A percentile compares a stretch with the other conserved stretches of the same genome.
Evolutionary conservation across 179 eudicot species (phyloP).

Genomic region (Sideroxylon spinosum): DNA sequence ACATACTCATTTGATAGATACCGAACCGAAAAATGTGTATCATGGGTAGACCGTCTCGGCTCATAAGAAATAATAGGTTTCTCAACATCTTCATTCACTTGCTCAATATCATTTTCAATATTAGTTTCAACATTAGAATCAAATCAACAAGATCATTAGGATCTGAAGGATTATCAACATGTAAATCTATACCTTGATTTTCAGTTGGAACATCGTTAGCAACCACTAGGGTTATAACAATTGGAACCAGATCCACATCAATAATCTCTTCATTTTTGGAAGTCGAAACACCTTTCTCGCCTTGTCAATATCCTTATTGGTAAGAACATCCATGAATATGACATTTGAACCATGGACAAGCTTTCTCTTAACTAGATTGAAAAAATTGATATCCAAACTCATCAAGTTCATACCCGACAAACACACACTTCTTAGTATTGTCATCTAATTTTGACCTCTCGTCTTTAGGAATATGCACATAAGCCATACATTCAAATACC

Average conservation of each 20-base stretch:
- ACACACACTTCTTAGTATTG: not conserved
- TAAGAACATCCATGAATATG: too few species aligned
- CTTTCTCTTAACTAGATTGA: too few species aligned
- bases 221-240: too few species aligned
- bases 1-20: constrained; percentile 15
- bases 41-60: not conserved
- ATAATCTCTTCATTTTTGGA: too few species aligned
- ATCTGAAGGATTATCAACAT: not conserved
- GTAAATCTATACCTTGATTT: not conserved
- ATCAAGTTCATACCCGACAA: too few species aligned
- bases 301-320: not conserved
- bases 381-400: too few species aligned
- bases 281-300: not conserved
- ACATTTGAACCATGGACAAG: too few species aligned
- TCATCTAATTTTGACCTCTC: not conserved
- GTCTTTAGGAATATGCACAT: constrained; percentile 21
- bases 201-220: not conserved
- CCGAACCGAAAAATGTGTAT: not conserved
- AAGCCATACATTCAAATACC: constrained; percentile 18
- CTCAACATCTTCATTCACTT: not conserved
- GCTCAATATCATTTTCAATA: too few species aligned
- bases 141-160: not conserved
- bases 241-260: too few species aligned
- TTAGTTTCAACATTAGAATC: too few species aligned
- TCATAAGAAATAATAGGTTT: too few species aligned